Conservation (phyloP, 2,329 filamentous ascomycete species). For the Colletotrichum sp. region DNA sequence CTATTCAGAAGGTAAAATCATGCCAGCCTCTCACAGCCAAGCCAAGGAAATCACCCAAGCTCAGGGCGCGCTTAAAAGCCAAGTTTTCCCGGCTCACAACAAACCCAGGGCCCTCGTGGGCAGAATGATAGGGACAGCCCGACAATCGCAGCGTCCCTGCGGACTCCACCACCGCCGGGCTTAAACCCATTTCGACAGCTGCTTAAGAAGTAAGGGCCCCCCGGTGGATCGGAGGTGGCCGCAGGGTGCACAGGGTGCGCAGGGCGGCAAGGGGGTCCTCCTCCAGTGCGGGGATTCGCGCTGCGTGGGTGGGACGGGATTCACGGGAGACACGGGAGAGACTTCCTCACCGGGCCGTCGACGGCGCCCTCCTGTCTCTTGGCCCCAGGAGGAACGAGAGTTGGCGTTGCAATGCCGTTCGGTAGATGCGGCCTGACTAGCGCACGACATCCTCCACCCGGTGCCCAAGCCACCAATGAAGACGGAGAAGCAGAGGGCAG, state of each 20-base stretch:
- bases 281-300: not conserved
- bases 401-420: not conserved
- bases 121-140: conserved; percentile 4
- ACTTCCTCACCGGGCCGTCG: conserved; percentile 6
- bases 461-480: not conserved
- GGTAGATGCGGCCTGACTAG: conserved; percentile 19
- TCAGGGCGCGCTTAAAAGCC: not conserved
- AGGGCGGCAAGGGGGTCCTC: not conserved
- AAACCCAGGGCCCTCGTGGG: not conserved
- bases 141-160: not conserved
- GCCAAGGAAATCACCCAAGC: not conserved
- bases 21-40: not conserved
- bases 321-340: conserved; percentile 2
- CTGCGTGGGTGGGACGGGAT: not conserved
- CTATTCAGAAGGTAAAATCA: conserved; percentile 7
- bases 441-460: not conserved
- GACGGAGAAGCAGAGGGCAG: not conserved
- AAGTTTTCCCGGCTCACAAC: not conserved
- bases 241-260: not conserved
- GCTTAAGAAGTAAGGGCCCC: not conserved
- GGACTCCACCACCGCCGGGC: not conserved
- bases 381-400: not conserved
- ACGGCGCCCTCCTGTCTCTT: not conserved
- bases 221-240: conserved; percentile 9
- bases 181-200: conserved; percentile 14